These are phyloP conservation scores for Rhizopus delemar DNA, from an alignment of 371 early-diverging fungal species.

Conservation along the genomic window DNA sequence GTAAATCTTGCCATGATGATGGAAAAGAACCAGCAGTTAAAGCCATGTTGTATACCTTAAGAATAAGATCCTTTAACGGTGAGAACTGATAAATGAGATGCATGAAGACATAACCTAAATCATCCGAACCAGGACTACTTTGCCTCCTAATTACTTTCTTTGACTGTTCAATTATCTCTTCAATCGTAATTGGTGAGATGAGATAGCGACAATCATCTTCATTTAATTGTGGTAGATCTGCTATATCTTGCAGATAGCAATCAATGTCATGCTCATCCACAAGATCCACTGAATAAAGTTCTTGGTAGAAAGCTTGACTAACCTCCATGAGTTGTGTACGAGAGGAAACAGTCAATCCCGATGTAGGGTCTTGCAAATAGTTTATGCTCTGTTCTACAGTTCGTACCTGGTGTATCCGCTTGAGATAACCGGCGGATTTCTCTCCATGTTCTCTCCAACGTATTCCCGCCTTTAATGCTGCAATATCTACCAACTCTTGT, in stretches of 20 bases:
- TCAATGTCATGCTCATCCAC: no score
- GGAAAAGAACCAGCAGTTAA: slow-evolving; percentile 13
- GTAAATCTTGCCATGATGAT: slow-evolving; percentile 25
- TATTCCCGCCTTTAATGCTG: background rate
- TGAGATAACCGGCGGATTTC: slow-evolving; percentile 4
- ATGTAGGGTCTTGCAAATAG: no score
- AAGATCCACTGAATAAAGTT: no score
- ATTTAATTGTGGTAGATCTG: background rate
- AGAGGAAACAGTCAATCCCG: no score
- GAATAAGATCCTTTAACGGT: background rate
- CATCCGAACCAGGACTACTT: slow-evolving; percentile 17
- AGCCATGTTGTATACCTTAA: slow-evolving; percentile 25
- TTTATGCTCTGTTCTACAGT: no score
- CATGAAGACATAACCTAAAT: slow-evolving; percentile 21
- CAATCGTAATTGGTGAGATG: background rate
- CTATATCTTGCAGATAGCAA: background rate
- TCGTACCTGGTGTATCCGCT: background rate
- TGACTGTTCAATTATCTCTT: background rate
- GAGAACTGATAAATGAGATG: background rate
- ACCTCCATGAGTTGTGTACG: no score
- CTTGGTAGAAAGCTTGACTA: no score
- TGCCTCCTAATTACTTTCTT: background rate
- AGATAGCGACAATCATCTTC: background rate
- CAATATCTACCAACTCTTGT: background rate
- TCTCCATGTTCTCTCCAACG: slow-evolving; percentile 6